Conservation (phyloP, 2,329 filamentous ascomycete genomes). For the Xylariales sp. region DNA sequence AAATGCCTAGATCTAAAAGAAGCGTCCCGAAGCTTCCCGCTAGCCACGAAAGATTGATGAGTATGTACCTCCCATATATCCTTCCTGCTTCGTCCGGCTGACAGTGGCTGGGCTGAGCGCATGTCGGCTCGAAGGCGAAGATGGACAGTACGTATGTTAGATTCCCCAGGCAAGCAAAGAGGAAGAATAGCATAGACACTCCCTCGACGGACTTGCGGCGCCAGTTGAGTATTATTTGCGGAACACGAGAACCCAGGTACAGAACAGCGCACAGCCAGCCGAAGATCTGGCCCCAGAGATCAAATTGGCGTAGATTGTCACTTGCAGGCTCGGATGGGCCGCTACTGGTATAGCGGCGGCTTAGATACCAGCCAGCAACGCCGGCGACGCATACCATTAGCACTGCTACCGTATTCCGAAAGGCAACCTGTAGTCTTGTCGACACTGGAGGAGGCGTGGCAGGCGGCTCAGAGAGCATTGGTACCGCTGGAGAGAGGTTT, state of each 20-base stretch:
- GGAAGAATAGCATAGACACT: conserved; percentile 88
- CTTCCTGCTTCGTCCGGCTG: conserved; percentile 56
- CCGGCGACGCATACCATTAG: conserved; percentile 81
- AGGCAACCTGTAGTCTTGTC: conserved; percentile 50
- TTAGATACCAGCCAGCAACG: conserved; percentile 80
- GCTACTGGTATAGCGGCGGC: conserved; percentile 39
- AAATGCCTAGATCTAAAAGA: conserved; percentile 78
- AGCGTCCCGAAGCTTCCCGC: conserved; percentile 85
- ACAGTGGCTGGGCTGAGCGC: conserved; percentile 49
- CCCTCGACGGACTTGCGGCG: conserved; percentile 90
- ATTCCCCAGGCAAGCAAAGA: conserved; percentile 95
- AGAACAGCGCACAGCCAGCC: conserved; percentile 87
- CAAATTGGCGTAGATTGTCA: conserved; percentile 58
- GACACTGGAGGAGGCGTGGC: conserved; percentile 39
- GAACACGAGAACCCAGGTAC: conserved; percentile 84
- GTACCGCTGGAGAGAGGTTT: conserved; percentile 75
- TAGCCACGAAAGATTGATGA: conserved; percentile 89
- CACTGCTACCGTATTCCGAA: conserved; percentile 73
- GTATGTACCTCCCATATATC: conserved; percentile 76
- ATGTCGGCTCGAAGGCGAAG: conserved; percentile 79
- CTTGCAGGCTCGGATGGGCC: conserved; percentile 32
- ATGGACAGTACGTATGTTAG: conserved; percentile 90
- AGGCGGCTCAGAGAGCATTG: conserved; percentile 55
- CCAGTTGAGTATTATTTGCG: conserved; percentile 89
- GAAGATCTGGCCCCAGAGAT: conserved; percentile 78